Conservation (phyloP, 306 rosid species). For the Glycyrrhiza uralensis region DNA sequence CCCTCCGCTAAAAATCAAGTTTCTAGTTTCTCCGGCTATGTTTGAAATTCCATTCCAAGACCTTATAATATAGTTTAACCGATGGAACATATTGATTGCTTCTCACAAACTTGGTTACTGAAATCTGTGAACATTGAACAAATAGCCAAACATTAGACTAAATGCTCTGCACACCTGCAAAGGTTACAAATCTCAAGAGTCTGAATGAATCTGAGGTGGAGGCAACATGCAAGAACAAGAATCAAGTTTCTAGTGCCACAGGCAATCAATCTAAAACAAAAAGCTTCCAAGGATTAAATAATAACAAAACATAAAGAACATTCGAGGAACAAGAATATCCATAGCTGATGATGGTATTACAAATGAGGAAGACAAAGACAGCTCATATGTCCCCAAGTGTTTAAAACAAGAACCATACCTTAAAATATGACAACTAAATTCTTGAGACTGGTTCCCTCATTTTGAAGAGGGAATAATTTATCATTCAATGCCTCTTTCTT, state of each 20-base stretch:
- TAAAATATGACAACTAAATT: conserved; percentile 30
- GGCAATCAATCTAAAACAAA: background rate
- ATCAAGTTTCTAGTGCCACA: background rate
- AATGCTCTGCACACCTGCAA: no score
- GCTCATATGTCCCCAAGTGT: conserved; percentile 26
- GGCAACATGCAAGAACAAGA: background rate
- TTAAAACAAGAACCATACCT: conserved; percentile 35
- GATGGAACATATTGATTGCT: no score
- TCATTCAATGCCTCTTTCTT: conserved; percentile 51
- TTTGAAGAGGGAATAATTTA: conserved; percentile 49
- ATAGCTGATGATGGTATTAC: conserved; percentile 40
- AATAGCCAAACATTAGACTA: no score
- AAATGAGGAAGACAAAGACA: conserved; percentile 40
- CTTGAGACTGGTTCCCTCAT: conserved; percentile 38
- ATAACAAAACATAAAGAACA: background rate
- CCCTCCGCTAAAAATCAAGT: no score
- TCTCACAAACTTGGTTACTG: no score
- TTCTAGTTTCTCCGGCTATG: no score
- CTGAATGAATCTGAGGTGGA: background rate
- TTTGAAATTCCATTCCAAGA: no score
- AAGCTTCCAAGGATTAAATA: background rate
- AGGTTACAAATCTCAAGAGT: background rate
- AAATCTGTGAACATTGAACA: no score
- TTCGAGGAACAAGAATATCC: conserved; percentile 38
- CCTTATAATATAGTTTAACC: no score